A percentile compares a stretch with the other conserved stretches of the same genome.
Evolutionary conservation across 176 grass and related monocot genomes (phyloP).

Genomic region (Zea luxurians): DNA sequence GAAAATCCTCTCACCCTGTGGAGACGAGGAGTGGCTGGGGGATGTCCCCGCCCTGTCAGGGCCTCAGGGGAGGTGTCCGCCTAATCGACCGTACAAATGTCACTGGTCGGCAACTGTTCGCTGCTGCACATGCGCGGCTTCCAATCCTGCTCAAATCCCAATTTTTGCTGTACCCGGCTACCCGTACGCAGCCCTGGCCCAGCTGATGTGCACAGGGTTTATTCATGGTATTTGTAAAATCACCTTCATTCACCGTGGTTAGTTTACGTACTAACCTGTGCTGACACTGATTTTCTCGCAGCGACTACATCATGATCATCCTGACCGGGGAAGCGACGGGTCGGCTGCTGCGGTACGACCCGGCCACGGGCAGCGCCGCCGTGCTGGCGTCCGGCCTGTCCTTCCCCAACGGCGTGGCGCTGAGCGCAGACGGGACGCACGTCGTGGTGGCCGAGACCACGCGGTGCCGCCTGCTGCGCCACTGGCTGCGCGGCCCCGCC

Average conservation of each 20-base stretch:
- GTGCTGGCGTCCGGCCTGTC: conserved; percentile 54
- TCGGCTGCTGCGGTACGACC: conserved; percentile 64
- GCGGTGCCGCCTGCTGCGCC: conserved; percentile 53
- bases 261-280: too few species aligned
- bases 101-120: not conserved
- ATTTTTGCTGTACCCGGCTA: not conserved
- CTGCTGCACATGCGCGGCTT: not conserved
- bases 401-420: conserved; percentile 72
- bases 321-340: conserved; percentile 61
- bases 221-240: too few species aligned
- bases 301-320: conserved; percentile 55
- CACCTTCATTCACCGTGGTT: too few species aligned
- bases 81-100: too few species aligned
- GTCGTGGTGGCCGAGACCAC: conserved; percentile 62
- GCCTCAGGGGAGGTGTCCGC: too few species aligned
- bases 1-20: too few species aligned
- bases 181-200: too few species aligned
- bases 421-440: conserved; percentile 65
- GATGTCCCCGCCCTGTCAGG: too few species aligned
- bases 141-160: not conserved
- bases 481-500: conserved; percentile 59
- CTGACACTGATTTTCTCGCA: conserved; percentile 2
- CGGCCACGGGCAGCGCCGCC: conserved; percentile 34
- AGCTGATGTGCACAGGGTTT: too few species aligned
- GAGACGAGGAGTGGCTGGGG: too few species aligned